These are phyloP conservation scores for Apiotrichum veenhuisii DNA, from an alignment of 1,284 basidiomycete species.

Conservation along the genomic window DNA sequence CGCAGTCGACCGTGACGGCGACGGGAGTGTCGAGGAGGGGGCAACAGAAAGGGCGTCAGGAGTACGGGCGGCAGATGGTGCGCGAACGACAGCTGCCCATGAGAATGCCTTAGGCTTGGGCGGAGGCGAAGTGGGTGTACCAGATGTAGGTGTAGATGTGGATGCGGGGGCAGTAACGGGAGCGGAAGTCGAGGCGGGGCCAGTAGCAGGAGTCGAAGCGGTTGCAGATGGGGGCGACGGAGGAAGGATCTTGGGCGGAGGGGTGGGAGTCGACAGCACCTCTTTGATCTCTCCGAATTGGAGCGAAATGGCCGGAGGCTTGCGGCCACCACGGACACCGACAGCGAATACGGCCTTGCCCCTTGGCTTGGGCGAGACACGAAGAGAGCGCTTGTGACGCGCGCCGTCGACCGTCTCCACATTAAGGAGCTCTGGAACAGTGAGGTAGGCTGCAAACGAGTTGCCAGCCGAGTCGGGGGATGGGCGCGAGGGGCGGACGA, in stretches of 20 bases:
- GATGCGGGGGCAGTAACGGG: neutral
- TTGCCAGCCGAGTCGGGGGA: conserved; percentile 14
- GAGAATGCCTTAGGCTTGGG: conserved; percentile 52
- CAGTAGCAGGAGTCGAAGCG: conserved; percentile 1
- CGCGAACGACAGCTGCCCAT: conserved; percentile 67
- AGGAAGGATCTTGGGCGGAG: neutral
- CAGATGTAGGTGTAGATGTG: neutral
- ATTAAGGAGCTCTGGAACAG: conserved; percentile 10
- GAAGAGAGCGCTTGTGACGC: conserved; percentile 10
- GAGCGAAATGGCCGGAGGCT: neutral
- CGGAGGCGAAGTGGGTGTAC: conserved; percentile 21
- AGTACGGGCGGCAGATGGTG: conserved; percentile 11
- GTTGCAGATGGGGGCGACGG: neutral
- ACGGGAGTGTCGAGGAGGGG: conserved; percentile 27
- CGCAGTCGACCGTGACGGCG: conserved; percentile 25
- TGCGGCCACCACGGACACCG: conserved; percentile 13
- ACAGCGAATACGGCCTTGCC: conserved; percentile 23
- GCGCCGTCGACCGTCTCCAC: conserved; percentile 12
- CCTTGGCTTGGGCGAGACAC: conserved; percentile 14
- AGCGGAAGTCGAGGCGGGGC: conserved; percentile 5
- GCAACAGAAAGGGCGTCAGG: conserved; percentile 18
- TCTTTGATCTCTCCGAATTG: conserved; percentile 12
- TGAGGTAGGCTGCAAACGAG: conserved; percentile 19
- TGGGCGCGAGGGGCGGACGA: conserved; percentile 18
- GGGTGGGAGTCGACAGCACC: neutral